phyloP scores from a whole-genome alignment of 345 rosid genomes.

The Angophora floribunda region DNA sequence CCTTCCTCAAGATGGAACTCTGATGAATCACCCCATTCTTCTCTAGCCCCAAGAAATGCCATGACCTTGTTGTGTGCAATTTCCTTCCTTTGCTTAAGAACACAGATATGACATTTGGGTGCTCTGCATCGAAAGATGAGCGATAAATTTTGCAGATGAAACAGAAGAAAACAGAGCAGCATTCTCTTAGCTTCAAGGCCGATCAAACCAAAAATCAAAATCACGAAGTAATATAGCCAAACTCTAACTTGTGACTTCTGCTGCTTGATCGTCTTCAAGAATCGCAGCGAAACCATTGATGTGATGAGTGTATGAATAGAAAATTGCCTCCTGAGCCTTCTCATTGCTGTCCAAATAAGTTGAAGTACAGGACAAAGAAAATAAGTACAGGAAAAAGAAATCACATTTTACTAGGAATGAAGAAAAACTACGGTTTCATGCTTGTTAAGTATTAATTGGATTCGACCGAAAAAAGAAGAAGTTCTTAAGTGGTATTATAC shows the following conservation, averaged over 20 bases:
- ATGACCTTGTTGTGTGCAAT: slow-evolving; percentile 31
- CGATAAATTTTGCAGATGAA: neutral
- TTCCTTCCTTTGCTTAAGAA: slow-evolving; percentile 12
- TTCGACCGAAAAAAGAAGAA: too few species aligned
- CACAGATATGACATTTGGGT: slow-evolving; percentile 34
- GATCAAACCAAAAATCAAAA: neutral
- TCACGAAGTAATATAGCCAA: neutral
- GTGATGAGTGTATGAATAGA: slow-evolving; percentile 32
- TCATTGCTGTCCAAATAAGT: slow-evolving; percentile 11
- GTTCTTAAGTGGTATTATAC: neutral
- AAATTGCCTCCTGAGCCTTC: slow-evolving; percentile 28
- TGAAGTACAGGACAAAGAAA: neutral
- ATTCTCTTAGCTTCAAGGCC: neutral
- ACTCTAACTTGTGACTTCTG: slow-evolving; percentile 16
- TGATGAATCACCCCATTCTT: neutral
- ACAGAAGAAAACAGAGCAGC: neutral
- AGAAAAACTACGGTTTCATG: neutral
- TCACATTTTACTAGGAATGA: neutral
- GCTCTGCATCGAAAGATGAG: slow-evolving; percentile 6
- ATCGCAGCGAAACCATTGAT: slow-evolving; percentile 52
- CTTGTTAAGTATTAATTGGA: neutral
- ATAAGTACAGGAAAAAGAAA: neutral
- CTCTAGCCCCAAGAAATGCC: slow-evolving; percentile 25
- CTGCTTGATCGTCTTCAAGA: slow-evolving; percentile 30
- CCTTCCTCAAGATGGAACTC: slow-evolving; percentile 13